Percentiles rank a stretch among this genome's conserved stretches.
These are phyloP conservation scores for Xylaria nigripes DNA, from an alignment of 495 filamentous ascomycete species.

Conservation along the genomic window DNA sequence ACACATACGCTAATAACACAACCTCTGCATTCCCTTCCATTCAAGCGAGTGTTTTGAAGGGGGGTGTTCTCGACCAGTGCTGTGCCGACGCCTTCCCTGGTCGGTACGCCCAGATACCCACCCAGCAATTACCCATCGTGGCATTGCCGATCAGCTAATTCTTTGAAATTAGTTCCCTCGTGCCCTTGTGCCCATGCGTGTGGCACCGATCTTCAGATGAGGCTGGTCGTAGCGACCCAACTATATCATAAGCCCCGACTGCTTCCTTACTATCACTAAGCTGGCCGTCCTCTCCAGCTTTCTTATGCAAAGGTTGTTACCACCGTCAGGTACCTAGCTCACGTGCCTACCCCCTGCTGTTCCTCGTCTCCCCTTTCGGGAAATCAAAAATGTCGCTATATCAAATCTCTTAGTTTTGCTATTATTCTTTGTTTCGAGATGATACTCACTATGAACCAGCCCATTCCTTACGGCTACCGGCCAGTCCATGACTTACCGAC, in stretches of 20 bases:
- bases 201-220: conserved; percentile 34
- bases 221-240: conserved; percentile 39
- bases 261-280: conserved; percentile 38
- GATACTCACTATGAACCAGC: conserved; percentile 65
- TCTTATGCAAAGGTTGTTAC: conserved; percentile 43
- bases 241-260: conserved; percentile 46
- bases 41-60: conserved; percentile 11
- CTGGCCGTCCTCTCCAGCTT: conserved; percentile 48
- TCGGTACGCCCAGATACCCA: conserved; percentile 29
- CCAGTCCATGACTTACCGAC: conserved; percentile 63
- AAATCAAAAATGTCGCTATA: conserved; percentile 18
- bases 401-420: conserved; percentile 17
- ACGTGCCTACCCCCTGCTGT: conserved; percentile 16
- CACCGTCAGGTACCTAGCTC: conserved; percentile 18
- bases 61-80: conserved; percentile 20
- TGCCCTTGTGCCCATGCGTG: conserved; percentile 26
- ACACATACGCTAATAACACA: neutral
- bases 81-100: conserved; percentile 26
- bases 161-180: conserved; percentile 18
- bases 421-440: conserved; percentile 28
- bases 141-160: conserved; percentile 19
- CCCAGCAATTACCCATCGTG: conserved; percentile 17
- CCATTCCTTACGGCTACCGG: conserved; percentile 57
- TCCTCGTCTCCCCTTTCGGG: conserved; percentile 9
- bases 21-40: conserved; percentile 6